These are phyloP conservation scores for Vaccinium myrtillus DNA, from an alignment of 148 eudicot genomes.

Conservation along the genomic window DNA sequence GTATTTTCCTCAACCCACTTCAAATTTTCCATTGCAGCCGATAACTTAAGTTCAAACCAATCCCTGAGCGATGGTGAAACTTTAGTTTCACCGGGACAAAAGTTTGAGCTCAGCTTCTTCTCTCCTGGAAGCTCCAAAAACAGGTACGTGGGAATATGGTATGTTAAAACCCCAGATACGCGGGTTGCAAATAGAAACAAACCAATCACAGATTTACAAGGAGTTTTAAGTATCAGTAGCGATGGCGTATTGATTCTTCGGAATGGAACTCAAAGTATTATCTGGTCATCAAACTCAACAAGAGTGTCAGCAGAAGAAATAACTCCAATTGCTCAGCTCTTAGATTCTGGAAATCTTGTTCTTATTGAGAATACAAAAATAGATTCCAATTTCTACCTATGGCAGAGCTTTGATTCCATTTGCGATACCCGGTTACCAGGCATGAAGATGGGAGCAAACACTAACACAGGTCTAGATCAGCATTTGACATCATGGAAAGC, in stretches of 20 bases:
- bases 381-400: neutral
- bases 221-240: neutral
- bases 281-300: conserved; percentile 20
- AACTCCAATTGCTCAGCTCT: conserved; percentile 13
- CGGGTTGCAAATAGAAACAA: conserved; percentile 11
- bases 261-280: neutral
- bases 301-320: neutral
- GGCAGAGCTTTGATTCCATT: conserved; percentile 12
- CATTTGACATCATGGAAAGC: conserved; percentile 21
- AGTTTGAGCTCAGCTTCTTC: conserved; percentile 9
- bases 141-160: conserved; percentile 11
- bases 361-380: neutral
- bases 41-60: neutral
- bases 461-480: neutral
- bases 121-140: neutral
- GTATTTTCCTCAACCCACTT: neutral
- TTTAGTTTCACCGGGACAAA: conserved; percentile 5
- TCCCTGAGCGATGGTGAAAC: neutral
- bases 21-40: neutral
- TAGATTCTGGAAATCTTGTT: conserved; percentile 28
- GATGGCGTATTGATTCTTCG: neutral
- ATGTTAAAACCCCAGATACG: neutral
- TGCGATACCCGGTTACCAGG: neutral
- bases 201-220: conserved; percentile 7
- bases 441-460: neutral